These are phyloP conservation scores for Acer negundo DNA, from an alignment of 345 rosid genomes.

Conservation along the genomic window DNA sequence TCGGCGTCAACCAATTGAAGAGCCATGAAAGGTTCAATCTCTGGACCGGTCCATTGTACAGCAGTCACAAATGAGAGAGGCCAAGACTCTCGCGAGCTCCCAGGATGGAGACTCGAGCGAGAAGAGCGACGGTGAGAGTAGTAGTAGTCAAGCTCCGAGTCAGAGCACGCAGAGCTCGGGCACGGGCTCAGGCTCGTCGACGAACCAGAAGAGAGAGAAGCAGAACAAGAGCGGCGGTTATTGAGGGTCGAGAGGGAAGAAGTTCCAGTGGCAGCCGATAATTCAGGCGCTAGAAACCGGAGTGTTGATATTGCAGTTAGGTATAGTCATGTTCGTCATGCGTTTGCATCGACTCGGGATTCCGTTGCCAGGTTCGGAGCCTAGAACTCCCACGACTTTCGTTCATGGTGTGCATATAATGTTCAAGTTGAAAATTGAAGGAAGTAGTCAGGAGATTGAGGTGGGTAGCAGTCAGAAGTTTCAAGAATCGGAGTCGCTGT, in stretches of 20 bases:
- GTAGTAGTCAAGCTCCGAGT: slow-evolving; percentile 22
- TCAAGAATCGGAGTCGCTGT: slow-evolving; percentile 71
- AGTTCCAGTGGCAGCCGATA: no score
- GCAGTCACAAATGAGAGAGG: slow-evolving; percentile 32
- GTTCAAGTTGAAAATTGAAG: slow-evolving; percentile 77
- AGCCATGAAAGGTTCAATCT: slow-evolving; percentile 24
- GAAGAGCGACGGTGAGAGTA: slow-evolving; percentile 39
- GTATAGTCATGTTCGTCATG: no score
- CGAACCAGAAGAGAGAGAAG: no score
- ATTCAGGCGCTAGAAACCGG: no score
- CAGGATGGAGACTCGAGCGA: slow-evolving; percentile 73
- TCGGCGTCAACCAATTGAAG: slow-evolving; percentile 4
- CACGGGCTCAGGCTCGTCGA: no score
- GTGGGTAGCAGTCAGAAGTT: slow-evolving; percentile 30
- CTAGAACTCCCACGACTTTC: no score
- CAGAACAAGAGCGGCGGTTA: no score
- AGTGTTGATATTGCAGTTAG: no score
- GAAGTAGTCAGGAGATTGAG: slow-evolving; percentile 42
- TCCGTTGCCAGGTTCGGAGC: no score
- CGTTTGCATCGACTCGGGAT: no score
- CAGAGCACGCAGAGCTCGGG: no score
- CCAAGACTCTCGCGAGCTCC: slow-evolving; percentile 50
- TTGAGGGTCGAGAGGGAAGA: no score
- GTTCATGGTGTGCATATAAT: slow-evolving; percentile 73
- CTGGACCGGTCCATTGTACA: slow-evolving; percentile 39